Conservation (phyloP, 306 rosid genomes). For the Sicyos edulis region DNA sequence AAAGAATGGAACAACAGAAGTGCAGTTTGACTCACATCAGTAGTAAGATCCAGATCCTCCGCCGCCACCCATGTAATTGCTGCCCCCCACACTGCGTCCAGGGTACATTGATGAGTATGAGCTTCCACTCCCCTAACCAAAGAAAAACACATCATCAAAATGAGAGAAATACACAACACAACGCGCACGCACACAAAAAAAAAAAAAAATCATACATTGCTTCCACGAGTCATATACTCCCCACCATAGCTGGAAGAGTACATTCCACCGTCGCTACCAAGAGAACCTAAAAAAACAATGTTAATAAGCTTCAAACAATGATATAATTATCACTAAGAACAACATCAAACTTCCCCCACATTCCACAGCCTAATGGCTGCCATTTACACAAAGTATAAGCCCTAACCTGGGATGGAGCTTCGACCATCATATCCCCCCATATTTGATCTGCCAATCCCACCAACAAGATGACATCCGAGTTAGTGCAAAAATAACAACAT, state of each 20-base stretch:
- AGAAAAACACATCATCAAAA: slow-evolving; percentile 12
- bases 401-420: slow-evolving; percentile 56
- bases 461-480: slow-evolving; percentile 23
- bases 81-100: slow-evolving; percentile 63
- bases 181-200: not conserved
- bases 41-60: slow-evolving; percentile 85
- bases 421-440: slow-evolving; percentile 70
- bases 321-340: slow-evolving; percentile 10
- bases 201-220: slow-evolving; percentile 52
- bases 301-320: not conserved
- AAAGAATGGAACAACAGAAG: not conserved
- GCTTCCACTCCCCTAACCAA: slow-evolving; percentile 61
- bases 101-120: slow-evolving; percentile 73
- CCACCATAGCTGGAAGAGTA: slow-evolving; percentile 84
- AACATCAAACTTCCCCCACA: slow-evolving; percentile 47
- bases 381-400: slow-evolving; percentile 57
- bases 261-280: slow-evolving; percentile 58
- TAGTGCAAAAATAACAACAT: not conserved
- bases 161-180: not conserved
- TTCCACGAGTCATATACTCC: slow-evolving; percentile 66
- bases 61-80: slow-evolving; percentile 69
- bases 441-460: slow-evolving; percentile 67
- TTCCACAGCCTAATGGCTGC: slow-evolving; percentile 62
- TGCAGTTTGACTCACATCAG: slow-evolving; percentile 48
- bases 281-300: slow-evolving; percentile 53